phyloP scores from a whole-genome alignment of 2,329 filamentous ascomycete species.

The Ophiostoma montium region DNA sequence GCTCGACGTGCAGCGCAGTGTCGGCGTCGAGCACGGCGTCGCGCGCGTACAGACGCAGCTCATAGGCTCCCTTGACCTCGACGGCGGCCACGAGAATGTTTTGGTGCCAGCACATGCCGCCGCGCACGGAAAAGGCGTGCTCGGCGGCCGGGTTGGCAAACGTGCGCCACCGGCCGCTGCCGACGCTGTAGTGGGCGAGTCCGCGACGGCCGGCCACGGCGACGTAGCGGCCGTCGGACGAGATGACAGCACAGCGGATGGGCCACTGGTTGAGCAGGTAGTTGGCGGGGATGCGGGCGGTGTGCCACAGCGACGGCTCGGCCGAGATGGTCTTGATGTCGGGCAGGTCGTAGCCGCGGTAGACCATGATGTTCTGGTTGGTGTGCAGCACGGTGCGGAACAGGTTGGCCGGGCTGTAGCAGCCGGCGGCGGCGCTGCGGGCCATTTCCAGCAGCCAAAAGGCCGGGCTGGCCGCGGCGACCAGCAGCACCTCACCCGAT shows the following conservation, averaged over 20 bases:
- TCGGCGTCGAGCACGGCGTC: conserved; percentile 64
- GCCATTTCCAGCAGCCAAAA: conserved; percentile 87
- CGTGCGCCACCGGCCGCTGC: conserved; percentile 89
- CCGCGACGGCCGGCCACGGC: conserved; percentile 90
- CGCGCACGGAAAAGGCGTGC: conserved; percentile 81
- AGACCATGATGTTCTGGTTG: conserved; percentile 76
- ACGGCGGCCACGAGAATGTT: conserved; percentile 88
- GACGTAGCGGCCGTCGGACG: conserved; percentile 82
- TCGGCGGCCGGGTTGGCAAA: conserved; percentile 72
- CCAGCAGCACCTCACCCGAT: conserved; percentile 71
- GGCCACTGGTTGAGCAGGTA: conserved; percentile 93
- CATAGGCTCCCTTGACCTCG: conserved; percentile 69
- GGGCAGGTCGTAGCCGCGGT: conserved; percentile 81
- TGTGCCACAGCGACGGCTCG: conserved; percentile 91
- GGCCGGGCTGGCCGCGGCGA: conserved; percentile 56
- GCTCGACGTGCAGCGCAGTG: conserved; percentile 61
- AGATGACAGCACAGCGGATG: conserved; percentile 74
- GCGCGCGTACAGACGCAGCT: conserved; percentile 84
- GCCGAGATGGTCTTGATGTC: conserved; percentile 85
- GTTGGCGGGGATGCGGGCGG: conserved; percentile 65
- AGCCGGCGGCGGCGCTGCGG: conserved; percentile 81
- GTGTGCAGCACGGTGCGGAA: conserved; percentile 82
- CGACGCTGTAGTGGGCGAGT: conserved; percentile 87
- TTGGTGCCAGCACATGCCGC: conserved; percentile 98
- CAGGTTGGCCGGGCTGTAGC: conserved; percentile 82